phyloP scores from a whole-genome alignment of 306 rosid genomes.

The Sesbania bispinosa region DNA sequence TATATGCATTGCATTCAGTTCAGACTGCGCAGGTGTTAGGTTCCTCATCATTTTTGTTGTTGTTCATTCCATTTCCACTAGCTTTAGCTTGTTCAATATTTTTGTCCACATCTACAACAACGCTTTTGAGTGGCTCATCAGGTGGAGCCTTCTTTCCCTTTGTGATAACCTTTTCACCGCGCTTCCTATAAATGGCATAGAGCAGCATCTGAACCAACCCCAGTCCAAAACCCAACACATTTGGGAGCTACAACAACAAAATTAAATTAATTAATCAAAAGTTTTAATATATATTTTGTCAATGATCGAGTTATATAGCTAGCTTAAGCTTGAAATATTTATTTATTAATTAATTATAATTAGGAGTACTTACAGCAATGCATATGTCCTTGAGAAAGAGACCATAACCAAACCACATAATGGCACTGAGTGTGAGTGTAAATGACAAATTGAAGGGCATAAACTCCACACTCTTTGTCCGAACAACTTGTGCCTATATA shows the following conservation, averaged over 20 bases:
- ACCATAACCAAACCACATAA: slow-evolving; percentile 84
- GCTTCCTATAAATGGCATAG: slow-evolving; percentile 55
- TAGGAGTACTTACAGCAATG: slow-evolving; percentile 61
- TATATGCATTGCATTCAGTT: no score
- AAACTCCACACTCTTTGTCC: slow-evolving; percentile 75
- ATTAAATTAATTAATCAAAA: no score
- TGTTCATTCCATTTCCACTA: no score
- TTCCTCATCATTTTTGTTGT: no score
- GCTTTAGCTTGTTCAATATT: no score
- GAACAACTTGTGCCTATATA: slow-evolving; percentile 72
- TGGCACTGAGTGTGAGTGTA: slow-evolving; percentile 77
- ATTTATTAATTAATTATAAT: no score
- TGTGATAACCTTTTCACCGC: slow-evolving; percentile 12
- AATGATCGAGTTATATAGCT: no score
- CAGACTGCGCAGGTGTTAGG: no score
- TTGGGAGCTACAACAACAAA: slow-evolving; percentile 78
- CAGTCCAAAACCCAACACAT: slow-evolving; percentile 62
- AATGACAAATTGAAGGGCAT: slow-evolving; percentile 79
- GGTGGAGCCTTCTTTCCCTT: slow-evolving; percentile 13
- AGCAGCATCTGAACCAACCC: slow-evolving; percentile 76
- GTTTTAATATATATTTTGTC: no score
- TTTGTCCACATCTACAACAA: slow-evolving; percentile 8
- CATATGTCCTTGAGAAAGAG: slow-evolving; percentile 66
- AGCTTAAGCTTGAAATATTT: no score
- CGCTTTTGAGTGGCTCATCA: slow-evolving; percentile 24